These are phyloP conservation scores for Penicillium cosmopolitanum DNA, from an alignment of 495 filamentous ascomycete species.

Conservation along the genomic window DNA sequence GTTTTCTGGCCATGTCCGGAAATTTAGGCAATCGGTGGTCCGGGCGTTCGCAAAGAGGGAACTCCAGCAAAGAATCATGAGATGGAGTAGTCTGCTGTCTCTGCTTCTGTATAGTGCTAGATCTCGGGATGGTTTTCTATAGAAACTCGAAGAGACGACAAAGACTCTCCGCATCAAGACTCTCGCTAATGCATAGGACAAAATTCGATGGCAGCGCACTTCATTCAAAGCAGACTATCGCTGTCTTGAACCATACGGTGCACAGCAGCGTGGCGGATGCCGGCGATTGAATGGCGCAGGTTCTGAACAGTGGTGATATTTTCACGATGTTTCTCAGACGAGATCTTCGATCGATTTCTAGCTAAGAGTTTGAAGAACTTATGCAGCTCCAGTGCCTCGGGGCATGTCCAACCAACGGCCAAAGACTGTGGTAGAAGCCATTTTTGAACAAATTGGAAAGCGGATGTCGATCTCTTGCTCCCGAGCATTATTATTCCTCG, in stretches of 20 bases:
- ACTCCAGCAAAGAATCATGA: too few relatives aligned
- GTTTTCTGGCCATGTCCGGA: too few relatives aligned
- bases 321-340: not conserved
- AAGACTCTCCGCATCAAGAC: too few relatives aligned
- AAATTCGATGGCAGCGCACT: constrained; percentile 1
- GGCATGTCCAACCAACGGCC: not conserved
- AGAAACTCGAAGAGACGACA: too few relatives aligned
- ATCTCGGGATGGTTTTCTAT: too few relatives aligned
- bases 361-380: constrained; percentile 3
- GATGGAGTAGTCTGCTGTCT: too few relatives aligned
- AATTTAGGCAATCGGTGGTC: too few relatives aligned
- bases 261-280: constrained; percentile 10
- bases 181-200: not conserved
- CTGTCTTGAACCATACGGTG: constrained; percentile 6
- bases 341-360: constrained; percentile 3
- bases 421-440: not conserved
- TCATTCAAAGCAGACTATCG: constrained; percentile 1
- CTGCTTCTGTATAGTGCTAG: too few relatives aligned
- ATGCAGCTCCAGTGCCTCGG: constrained; percentile 3
- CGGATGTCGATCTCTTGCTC: too few relatives aligned
- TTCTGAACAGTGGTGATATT: not conserved
- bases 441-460: not conserved
- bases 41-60: too few relatives aligned
- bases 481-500: too few relatives aligned
- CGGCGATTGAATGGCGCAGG: constrained; percentile 1